A percentile compares a stretch with the other conserved stretches of the same genome.
Conservation (phyloP, 2,329 filamentous ascomycete genomes). For the Dothiorella sarmentorum region DNA sequence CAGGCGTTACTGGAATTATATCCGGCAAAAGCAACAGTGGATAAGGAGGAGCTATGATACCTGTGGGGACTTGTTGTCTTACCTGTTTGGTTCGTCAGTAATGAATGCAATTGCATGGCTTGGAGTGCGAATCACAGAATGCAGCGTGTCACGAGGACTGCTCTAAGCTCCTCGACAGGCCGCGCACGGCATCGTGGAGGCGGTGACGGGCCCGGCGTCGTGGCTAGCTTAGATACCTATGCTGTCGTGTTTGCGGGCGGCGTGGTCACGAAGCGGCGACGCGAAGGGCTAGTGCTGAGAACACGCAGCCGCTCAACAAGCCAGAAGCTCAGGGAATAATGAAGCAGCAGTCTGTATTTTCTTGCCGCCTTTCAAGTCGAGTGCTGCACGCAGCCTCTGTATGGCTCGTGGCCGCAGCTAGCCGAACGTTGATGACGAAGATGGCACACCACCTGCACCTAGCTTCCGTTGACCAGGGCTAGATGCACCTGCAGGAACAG, state of each 20-base stretch:
- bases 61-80: slow-evolving; percentile 4
- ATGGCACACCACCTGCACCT: too few species aligned
- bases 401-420: too few species aligned
- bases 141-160: slow-evolving; percentile 1
- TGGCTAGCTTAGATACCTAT: not conserved
- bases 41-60: slow-evolving; percentile 8
- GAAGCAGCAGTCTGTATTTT: too few species aligned
- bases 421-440: too few species aligned
- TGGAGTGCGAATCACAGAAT: slow-evolving; percentile 1
- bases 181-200: slow-evolving; percentile 1
- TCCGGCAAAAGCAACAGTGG: slow-evolving; percentile 9
- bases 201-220: slow-evolving; percentile 2
- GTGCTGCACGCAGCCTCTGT: too few species aligned
- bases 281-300: too few species aligned
- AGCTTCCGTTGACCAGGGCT: too few species aligned
- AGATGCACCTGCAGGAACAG: too few species aligned
- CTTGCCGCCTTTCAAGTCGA: too few species aligned
- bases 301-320: too few species aligned
- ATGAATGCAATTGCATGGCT: slow-evolving; percentile 2
- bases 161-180: not conserved
- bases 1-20: slow-evolving; percentile 13
- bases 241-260: not conserved
- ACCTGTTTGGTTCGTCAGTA: slow-evolving; percentile 1
- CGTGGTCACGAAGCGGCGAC: not conserved
- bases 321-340: too few species aligned